Conservation (phyloP, 176 grass and related monocot genomes). For the Lolium rigidum region DNA sequence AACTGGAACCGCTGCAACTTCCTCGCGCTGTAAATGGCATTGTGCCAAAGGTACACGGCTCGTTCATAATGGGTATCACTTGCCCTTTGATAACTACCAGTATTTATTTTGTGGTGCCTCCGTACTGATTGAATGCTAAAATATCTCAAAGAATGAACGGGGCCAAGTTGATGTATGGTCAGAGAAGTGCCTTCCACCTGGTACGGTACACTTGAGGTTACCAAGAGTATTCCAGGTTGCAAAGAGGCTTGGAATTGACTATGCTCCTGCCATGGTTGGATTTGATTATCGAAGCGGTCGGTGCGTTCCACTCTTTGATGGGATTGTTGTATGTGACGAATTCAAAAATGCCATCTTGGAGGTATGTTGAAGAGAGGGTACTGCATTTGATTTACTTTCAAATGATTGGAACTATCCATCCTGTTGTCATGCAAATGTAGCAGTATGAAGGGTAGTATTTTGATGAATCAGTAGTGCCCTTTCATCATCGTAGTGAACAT, state of each 20-base stretch:
- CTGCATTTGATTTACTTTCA: conserved; percentile 33
- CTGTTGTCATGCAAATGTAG: background rate
- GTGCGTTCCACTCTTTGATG: conserved; percentile 73
- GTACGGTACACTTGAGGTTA: conserved; percentile 85
- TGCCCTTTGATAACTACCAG: conserved; percentile 17
- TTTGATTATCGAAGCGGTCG: conserved; percentile 83
- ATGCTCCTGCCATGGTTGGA: conserved; percentile 91
- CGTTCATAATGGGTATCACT: conserved; percentile 19
- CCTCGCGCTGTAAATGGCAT: conserved; percentile 81
- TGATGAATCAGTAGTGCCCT: background rate
- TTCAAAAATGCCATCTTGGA: conserved; percentile 85
- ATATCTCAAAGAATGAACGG: conserved; percentile 76
- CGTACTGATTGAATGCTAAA: conserved; percentile 40
- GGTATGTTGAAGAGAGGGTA: conserved; percentile 53
- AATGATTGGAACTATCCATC: conserved; percentile 5
- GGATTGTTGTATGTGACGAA: conserved; percentile 83
- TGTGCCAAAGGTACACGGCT: conserved; percentile 76
- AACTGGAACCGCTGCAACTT: conserved; percentile 79
- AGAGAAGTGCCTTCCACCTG: conserved; percentile 94
- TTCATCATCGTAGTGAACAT: background rate
- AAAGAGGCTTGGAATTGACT: conserved; percentile 91
- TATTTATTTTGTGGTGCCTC: conserved; percentile 39
- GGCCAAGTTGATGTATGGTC: conserved; percentile 98
- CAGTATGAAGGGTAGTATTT: conserved; percentile 6
- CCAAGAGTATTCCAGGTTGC: conserved; percentile 86